Evolutionary conservation across 148 eudicot species (phyloP), one percentile per base, ranked within the genome.

Genomic region (Heliosperma pusillum): DNA sequence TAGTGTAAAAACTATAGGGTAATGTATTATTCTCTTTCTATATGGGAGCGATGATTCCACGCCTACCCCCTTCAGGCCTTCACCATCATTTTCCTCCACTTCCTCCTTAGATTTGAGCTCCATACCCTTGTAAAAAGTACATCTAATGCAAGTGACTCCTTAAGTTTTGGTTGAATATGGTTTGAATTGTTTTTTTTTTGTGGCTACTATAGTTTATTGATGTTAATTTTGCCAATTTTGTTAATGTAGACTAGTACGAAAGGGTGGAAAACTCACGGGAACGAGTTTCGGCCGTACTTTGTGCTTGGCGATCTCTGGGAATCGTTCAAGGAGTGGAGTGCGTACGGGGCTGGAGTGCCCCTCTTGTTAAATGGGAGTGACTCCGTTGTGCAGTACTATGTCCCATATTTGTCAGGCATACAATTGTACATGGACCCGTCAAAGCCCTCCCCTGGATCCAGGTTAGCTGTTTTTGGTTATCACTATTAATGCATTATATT

Each of bases 281-380:
- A 75, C 20, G 85, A 86, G 67, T 78, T 76, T 74, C 89, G 80
- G 47, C 87, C 95, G 10, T 90, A 85, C 84, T 94, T 94, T 80
- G 70, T 91, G 77, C 97, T 94, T 68, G 93, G 87, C 33, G 97
- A 94, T 82, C 87, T 94, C 4, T 94, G 98, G 98, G 98, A 94
- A 57, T 88, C 97, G n/a, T 89, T 90, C 66, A 86, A 86, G 76
- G 98, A 91, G 83, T 89, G 98, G 97, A 94, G 98, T 86, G 96
- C 91, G 2, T 94, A 94, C 70, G 97, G 98, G 55, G 97, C 88
- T 24, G 97, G 98, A 80, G 98, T 94, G 64, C 98, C 98, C 33
- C 90, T 91, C 72, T 80, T 87, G 66, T 80, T 88, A 77, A 86
- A 89, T 78, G 97, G 82, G 21, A 86, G 80, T 40, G 93, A 94